phyloP scores from a whole-genome alignment of 495 filamentous ascomycete species.

The Penicillium bialowiezense region DNA sequence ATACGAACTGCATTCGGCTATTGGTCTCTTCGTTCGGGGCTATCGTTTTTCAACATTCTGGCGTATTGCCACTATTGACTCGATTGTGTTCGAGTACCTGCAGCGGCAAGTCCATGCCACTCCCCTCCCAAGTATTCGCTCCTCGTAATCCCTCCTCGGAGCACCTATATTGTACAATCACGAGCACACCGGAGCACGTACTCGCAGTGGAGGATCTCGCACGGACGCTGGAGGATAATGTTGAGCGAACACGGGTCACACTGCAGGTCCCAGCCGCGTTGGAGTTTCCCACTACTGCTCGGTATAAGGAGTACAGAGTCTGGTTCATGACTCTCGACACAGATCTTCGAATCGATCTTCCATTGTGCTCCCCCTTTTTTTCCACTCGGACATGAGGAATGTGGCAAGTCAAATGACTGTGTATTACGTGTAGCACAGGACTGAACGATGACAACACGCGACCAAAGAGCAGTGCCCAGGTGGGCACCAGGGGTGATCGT shows the following conservation, averaged over 20 bases:
- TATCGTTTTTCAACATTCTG: slow-evolving; percentile 2
- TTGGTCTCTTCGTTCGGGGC: slow-evolving; percentile 6
- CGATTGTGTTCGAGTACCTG: slow-evolving; percentile 21
- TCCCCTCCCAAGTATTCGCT: too few relatives aligned
- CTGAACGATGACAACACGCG: neutral
- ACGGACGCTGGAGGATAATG: neutral
- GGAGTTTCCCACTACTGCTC: neutral
- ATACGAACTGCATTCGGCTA: slow-evolving; percentile 4
- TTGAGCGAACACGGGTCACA: slow-evolving; percentile 2
- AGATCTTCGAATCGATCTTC: neutral
- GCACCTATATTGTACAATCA: too few relatives aligned
- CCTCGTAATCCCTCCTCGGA: too few relatives aligned
- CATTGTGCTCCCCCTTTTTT: neutral
- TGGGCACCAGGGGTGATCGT: neutral
- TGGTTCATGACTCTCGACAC: neutral
- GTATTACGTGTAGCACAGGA: neutral
- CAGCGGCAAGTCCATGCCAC: slow-evolving; percentile 12
- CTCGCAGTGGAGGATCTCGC: too few relatives aligned
- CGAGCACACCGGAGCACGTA: too few relatives aligned
- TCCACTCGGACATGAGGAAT: too few relatives aligned
- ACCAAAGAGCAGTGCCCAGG: slow-evolving; percentile 8
- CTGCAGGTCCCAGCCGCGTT: slow-evolving; percentile 3
- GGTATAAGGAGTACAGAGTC: neutral
- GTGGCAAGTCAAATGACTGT: neutral
- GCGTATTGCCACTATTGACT: slow-evolving; percentile 15